Conservation (phyloP, 1,139 yeast species). For the Saccharomycopsis hybrid region DNA sequence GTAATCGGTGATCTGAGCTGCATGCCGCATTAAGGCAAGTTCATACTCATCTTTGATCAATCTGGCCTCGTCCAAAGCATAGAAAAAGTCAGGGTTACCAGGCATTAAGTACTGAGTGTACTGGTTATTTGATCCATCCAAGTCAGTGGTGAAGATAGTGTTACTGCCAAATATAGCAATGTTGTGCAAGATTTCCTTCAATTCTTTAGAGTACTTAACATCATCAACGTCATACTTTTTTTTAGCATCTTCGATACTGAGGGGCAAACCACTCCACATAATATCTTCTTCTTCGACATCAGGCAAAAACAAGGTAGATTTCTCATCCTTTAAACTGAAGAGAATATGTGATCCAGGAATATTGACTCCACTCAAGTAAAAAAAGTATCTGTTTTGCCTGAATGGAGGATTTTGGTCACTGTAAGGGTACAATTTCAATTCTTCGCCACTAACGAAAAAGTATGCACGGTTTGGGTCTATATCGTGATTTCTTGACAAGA, state of each 20-base stretch:
- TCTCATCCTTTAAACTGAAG: conserved; percentile 47
- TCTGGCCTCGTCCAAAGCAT: conserved; percentile 83
- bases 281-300: conserved; percentile 81
- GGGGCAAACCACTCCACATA: conserved; percentile 94
- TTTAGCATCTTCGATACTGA: conserved; percentile 59
- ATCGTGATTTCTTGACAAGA: conserved; percentile 27
- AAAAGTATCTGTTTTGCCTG: conserved; percentile 88
- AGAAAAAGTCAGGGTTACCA: conserved; percentile 46
- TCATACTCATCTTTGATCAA: conserved; percentile 80
- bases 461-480: conserved; percentile 25
- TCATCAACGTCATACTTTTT: conserved; percentile 72
- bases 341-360: conserved; percentile 71
- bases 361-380: conserved; percentile 78
- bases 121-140: conserved; percentile 28
- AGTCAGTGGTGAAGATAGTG: conserved; percentile 35
- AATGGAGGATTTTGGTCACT: conserved; percentile 75
- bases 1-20: conserved; percentile 78
- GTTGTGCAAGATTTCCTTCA: conserved; percentile 32
- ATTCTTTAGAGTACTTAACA: conserved; percentile 53
- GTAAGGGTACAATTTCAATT: conserved; percentile 57
- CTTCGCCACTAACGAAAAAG: conserved; percentile 65
- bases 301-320: conserved; percentile 70
- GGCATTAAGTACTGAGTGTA: conserved; percentile 35
- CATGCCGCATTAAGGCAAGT: conserved; percentile 66
- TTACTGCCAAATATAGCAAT: conserved; percentile 21